Evolutionary conservation across 768 basidiomycete species (phyloP), one percentile per base, ranked within the genome.

Genomic region (Glaciozyma martinii): DNA sequence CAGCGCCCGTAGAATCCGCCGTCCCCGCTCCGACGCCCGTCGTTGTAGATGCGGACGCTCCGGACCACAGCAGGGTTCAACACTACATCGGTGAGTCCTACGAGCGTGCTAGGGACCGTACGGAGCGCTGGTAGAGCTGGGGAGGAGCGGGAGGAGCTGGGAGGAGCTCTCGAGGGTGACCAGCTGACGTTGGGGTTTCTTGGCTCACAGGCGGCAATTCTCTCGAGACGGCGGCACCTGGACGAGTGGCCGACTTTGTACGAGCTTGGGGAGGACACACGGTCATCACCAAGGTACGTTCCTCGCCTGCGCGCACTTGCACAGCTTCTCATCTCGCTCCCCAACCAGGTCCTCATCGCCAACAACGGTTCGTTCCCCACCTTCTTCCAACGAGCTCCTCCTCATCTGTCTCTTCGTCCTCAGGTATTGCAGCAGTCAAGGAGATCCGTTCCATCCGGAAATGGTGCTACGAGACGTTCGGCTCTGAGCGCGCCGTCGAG

Each of bases 381-480:
- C 13, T 44, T 46, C 55, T 56, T 30, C 25, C 8, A 47, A 27
- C 49, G 15, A n/a, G 25, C 23, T 37, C 19, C 12, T n/a, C n/a
- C 55, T 56, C 18, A 16, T 56, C 33, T 9, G n/a, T 5, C n/a
- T 25, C 53, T 23, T 32, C 32, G 33, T 40, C 4, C 10, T 12
- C 42, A 57, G 89, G 90, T 82, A 99, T 97, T 74, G 94, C 94
- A 59, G 95, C 93, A 61, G 95, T 99, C 56, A 99, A 99, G 78
- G 95, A 98, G 80, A 99, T 99, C 74, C 86, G 95, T 56, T 98
- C 95, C 55, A 88, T 99, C 71, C 85, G 95, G 63, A 94, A 98
- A 85, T 99, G 95, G 95, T 92, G 90, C 74, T 99, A 98, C 79
- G 95, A 98, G 79, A 92, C 93, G 0, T 99, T 99, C 78, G 95